These are phyloP conservation scores for Epichloe brachyelytri DNA, from an alignment of 2,329 filamentous ascomycete species.

Conservation along the genomic window DNA sequence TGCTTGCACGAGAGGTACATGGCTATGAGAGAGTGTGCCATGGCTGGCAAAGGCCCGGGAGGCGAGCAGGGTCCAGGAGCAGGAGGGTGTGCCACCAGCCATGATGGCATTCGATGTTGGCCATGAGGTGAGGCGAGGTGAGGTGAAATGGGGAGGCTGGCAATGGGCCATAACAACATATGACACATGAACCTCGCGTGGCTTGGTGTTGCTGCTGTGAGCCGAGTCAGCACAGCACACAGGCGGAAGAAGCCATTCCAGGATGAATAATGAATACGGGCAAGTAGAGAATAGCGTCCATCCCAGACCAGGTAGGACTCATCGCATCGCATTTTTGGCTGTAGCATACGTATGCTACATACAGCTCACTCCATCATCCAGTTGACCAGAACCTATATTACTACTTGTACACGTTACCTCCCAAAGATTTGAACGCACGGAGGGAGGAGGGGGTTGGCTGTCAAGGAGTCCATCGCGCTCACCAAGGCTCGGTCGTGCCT, in stretches of 20 bases:
- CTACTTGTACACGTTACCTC: constrained; percentile 4
- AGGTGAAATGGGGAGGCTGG: too few relatives aligned
- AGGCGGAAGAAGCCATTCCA: neutral
- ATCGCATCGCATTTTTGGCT: neutral
- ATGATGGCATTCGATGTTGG: too few relatives aligned
- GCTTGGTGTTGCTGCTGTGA: too few relatives aligned
- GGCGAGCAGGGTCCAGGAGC: neutral
- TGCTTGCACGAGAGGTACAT: constrained; percentile 8
- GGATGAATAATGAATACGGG: too few relatives aligned
- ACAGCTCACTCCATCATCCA: neutral
- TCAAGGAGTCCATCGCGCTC: neutral
- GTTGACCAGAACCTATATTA: constrained; percentile 1
- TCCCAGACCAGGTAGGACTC: neutral
- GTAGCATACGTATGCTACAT: neutral
- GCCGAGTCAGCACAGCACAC: neutral
- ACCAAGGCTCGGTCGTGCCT: neutral
- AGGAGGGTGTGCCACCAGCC: too few relatives aligned
- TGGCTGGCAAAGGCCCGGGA: neutral
- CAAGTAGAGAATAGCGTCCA: too few relatives aligned
- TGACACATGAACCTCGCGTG: too few relatives aligned
- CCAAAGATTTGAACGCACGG: neutral
- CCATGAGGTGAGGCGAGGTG: too few relatives aligned
- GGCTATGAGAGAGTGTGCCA: neutral
- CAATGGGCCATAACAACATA: too few relatives aligned
- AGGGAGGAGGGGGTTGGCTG: neutral